A percentile compares a stretch with the other conserved stretches of the same genome.
phyloP scores from a whole-genome alignment of 2,329 filamentous ascomycete genomes.

The Botrytis galanthina region DNA sequence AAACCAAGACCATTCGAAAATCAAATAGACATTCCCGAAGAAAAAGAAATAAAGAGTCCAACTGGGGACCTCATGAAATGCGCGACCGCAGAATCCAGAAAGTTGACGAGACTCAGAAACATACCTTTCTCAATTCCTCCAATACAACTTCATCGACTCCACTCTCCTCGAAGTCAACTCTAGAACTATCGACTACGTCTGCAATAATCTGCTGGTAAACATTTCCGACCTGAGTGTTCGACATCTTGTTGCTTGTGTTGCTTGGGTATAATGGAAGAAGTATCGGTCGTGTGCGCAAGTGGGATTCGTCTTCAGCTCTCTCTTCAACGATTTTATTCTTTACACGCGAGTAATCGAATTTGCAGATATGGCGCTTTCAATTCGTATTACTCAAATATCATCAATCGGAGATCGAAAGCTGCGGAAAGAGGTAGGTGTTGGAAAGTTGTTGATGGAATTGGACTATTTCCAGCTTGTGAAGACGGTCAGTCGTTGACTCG shows the following conservation, averaged over 20 bases:
- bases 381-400: neutral
- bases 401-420: neutral
- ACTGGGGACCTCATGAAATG: constrained; percentile 9
- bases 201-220: constrained; percentile 78
- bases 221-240: constrained; percentile 50
- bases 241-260: constrained; percentile 33
- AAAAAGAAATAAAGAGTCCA: constrained; percentile 2
- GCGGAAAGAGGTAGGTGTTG: constrained; percentile 8
- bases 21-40: constrained; percentile 1
- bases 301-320: neutral
- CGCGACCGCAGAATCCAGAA: neutral
- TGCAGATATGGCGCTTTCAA: neutral
- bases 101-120: constrained; percentile 39
- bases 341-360: constrained; percentile 13
- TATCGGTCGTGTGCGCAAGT: neutral
- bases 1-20: neutral
- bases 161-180: constrained; percentile 94
- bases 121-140: constrained; percentile 83
- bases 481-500: neutral
- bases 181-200: constrained; percentile 87
- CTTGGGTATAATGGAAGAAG: constrained; percentile 5
- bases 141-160: constrained; percentile 86
- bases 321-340: neutral
- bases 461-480: constrained; percentile 1
- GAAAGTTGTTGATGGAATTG: neutral